Evolutionary conservation across 192 early-diverging fungal species (phyloP).

Genomic region (Tieghemiomyces parasiticus): DNA sequence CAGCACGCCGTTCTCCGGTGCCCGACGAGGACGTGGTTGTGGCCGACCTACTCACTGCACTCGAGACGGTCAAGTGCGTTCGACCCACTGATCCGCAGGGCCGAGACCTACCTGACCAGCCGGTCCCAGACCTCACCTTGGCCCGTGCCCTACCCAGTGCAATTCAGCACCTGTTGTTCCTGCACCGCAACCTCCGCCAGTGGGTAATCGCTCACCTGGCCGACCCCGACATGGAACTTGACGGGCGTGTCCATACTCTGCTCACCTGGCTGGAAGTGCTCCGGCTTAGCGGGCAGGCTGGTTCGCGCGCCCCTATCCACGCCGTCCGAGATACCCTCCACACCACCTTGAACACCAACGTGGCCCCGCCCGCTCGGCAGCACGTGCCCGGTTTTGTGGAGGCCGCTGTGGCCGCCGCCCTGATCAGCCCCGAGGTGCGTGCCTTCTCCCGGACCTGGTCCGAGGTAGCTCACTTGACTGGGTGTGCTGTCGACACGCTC

Average conservation of each 20-base stretch:
- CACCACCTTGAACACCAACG: conserved; percentile 29
- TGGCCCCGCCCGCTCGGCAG: conserved; percentile 18
- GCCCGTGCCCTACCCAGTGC: conserved; percentile 41
- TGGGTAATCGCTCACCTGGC: conserved; percentile 51
- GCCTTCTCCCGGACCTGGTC: conserved; percentile 47
- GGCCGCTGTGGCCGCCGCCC: conserved; percentile 42
- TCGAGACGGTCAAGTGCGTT: conserved; percentile 35
- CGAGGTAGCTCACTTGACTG: conserved; percentile 33
- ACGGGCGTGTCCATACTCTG: conserved; percentile 37
- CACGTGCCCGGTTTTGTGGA: conserved; percentile 56
- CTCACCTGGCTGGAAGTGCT: conserved; percentile 45
- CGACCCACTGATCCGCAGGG: background rate
- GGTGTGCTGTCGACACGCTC: conserved; percentile 28
- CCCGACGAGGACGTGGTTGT: conserved; percentile 44
- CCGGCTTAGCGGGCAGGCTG: conserved; percentile 31
- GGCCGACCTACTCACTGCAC: conserved; percentile 44
- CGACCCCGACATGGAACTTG: conserved; percentile 24
- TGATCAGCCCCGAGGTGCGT: conserved; percentile 56
- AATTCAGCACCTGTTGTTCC: conserved; percentile 44
- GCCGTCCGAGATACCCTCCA: conserved; percentile 28
- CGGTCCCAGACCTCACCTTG: conserved; percentile 39
- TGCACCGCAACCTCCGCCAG: conserved; percentile 48
- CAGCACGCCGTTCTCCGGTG: conserved; percentile 23
- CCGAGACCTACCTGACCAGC: too few species aligned
- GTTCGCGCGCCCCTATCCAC: conserved; percentile 20